Conservation (phyloP, 1,284 basidiomycete species). For the Coniophora puteana region DNA sequence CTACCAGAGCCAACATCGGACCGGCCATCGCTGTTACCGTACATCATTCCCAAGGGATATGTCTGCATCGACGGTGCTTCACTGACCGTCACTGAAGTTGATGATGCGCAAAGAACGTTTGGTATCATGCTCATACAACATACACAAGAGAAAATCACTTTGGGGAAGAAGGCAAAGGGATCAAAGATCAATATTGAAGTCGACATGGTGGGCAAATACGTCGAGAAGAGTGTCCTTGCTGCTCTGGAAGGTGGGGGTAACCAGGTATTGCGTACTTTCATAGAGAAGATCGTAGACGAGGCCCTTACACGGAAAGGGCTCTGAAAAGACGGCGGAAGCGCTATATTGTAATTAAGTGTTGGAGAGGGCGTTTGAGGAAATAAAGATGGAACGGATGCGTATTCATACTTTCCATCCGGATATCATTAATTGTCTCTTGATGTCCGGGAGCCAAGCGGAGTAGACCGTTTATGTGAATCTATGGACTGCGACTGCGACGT, state of each 20-base stretch:
- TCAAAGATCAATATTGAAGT: slow-evolving; percentile 93
- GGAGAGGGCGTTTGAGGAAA: too few species aligned
- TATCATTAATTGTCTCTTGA: too few species aligned
- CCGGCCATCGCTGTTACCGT: slow-evolving; percentile 69
- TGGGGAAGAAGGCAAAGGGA: slow-evolving; percentile 74
- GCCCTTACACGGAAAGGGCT: slow-evolving; percentile 53
- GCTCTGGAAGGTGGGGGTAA: slow-evolving; percentile 62
- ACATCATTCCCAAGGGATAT: slow-evolving; percentile 96
- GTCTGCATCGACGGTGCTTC: slow-evolving; percentile 94
- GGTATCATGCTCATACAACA: slow-evolving; percentile 95
- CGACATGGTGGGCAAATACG: slow-evolving; percentile 89
- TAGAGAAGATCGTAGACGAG: slow-evolving; percentile 73
- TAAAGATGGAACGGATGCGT: too few species aligned
- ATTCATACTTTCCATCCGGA: too few species aligned
- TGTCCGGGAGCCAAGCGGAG: too few species aligned
- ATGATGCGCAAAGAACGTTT: slow-evolving; percentile 71
- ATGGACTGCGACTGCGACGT: too few species aligned
- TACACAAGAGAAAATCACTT: slow-evolving; percentile 86
- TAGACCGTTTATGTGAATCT: too few species aligned
- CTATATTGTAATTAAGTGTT: too few species aligned
- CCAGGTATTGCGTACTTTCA: slow-evolving; percentile 51
- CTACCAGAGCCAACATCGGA: slow-evolving; percentile 60
- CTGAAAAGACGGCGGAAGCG: too few species aligned
- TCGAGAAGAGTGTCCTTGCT: slow-evolving; percentile 76
- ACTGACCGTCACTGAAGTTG: slow-evolving; percentile 84